Evolutionary conservation across 768 basidiomycete species (phyloP).

Genomic region (Rhizopogon vinicolor): DNA sequence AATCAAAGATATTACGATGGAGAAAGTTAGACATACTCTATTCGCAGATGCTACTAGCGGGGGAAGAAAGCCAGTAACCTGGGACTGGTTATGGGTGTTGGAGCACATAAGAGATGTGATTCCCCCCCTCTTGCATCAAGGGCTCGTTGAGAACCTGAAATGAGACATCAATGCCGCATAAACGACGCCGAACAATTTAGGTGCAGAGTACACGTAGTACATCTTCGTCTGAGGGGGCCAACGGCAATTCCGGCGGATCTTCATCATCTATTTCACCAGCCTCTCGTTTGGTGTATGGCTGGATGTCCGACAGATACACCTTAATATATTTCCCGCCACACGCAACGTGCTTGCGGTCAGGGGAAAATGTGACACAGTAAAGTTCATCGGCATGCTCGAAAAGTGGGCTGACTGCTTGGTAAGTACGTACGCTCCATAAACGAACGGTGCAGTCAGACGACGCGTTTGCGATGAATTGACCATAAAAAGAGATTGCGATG

Average conservation of each 20-base stretch:
- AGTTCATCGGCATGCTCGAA: constrained; percentile 23
- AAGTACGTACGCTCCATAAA: constrained; percentile 20
- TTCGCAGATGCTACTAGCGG: neutral
- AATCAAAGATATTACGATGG: neutral
- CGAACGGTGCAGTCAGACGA: constrained; percentile 28
- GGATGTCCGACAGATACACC: constrained; percentile 28
- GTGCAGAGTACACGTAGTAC: neutral
- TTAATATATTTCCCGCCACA: constrained; percentile 23
- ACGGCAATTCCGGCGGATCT: neutral
- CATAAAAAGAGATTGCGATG: constrained; percentile 26
- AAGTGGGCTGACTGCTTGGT: constrained; percentile 13
- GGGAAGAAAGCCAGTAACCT: constrained; percentile 1
- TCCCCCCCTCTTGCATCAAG: neutral
- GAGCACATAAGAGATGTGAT: neutral
- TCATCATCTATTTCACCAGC: constrained; percentile 11
- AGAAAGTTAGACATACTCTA: neutral
- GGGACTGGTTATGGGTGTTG: neutral
- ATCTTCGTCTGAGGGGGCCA: constrained; percentile 1
- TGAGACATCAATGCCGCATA: neutral
- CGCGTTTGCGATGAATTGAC: constrained; percentile 24
- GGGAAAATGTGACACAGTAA: constrained; percentile 25
- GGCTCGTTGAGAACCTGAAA: neutral
- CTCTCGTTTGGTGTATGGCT: constrained; percentile 18
- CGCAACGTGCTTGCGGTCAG: constrained; percentile 22
- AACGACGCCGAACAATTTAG: neutral